phyloP scores from a whole-genome alignment of 2,329 filamentous ascomycete species.

The Whalleya microplaca region DNA sequence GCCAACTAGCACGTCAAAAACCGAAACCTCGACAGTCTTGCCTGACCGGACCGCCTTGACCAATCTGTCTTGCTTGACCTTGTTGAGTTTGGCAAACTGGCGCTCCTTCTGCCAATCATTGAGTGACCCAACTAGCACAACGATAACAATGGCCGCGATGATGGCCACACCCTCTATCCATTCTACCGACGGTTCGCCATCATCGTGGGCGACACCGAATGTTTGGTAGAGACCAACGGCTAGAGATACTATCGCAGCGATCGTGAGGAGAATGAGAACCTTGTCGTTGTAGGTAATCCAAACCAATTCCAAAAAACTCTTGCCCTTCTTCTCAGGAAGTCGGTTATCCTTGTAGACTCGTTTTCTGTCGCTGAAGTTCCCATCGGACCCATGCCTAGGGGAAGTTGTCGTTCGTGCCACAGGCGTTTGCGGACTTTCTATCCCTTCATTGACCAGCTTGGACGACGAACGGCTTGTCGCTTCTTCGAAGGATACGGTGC shows the following conservation, averaged over 20 bases:
- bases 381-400: slow-evolving; percentile 26
- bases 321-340: slow-evolving; percentile 74
- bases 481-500: slow-evolving; percentile 72
- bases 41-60: slow-evolving; percentile 76
- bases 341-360: slow-evolving; percentile 74
- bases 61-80: slow-evolving; percentile 75
- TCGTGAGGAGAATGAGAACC: slow-evolving; percentile 72
- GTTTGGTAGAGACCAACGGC: slow-evolving; percentile 77
- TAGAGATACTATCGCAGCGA: slow-evolving; percentile 73
- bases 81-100: slow-evolving; percentile 78
- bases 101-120: slow-evolving; percentile 83
- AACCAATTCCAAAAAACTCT: slow-evolving; percentile 72
- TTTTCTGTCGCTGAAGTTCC: slow-evolving; percentile 64
- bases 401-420: slow-evolving; percentile 24
- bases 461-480: slow-evolving; percentile 50
- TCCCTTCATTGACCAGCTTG: slow-evolving; percentile 41
- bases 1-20: slow-evolving; percentile 70
- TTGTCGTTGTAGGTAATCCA: slow-evolving; percentile 89
- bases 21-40: slow-evolving; percentile 68
- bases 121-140: slow-evolving; percentile 74
- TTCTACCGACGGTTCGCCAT: slow-evolving; percentile 62
- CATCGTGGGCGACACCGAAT: slow-evolving; percentile 60
- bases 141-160: slow-evolving; percentile 77
- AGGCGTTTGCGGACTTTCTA: slow-evolving; percentile 26
- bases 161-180: slow-evolving; percentile 86